Conservation (phyloP, 768 basidiomycete species). For the Calocybe cyanea region DNA sequence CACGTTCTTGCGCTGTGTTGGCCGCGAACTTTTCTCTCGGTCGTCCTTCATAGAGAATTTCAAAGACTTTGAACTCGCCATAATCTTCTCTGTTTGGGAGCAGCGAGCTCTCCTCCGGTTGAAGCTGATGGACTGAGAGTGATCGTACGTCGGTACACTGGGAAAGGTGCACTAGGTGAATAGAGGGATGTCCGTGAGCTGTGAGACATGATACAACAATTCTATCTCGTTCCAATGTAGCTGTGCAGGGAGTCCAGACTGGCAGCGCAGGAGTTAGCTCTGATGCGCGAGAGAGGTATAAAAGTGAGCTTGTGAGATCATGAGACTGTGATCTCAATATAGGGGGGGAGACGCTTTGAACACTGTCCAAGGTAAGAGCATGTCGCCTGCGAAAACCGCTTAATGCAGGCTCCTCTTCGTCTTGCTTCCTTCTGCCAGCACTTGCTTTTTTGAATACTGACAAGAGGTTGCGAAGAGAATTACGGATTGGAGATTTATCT, state of each 20-base stretch:
- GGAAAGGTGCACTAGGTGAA: constrained; percentile 43
- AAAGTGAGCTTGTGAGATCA: constrained; percentile 33
- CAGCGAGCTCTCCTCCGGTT: constrained; percentile 37
- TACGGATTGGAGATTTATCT: constrained; percentile 57
- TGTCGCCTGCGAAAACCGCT: constrained; percentile 18
- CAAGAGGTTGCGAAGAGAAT: constrained; percentile 61
- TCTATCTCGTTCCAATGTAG: constrained; percentile 26
- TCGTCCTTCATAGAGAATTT: constrained; percentile 55
- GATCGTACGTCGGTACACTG: constrained; percentile 66
- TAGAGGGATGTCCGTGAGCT: constrained; percentile 28
- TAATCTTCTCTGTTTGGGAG: constrained; percentile 33
- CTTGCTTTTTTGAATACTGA: constrained; percentile 55
- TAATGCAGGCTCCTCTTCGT: constrained; percentile 12
- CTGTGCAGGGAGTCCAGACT: constrained; percentile 49
- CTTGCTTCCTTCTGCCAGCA: constrained; percentile 20
- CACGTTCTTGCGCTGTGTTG: constrained; percentile 56
- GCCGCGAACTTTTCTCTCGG: constrained; percentile 60
- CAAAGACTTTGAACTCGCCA: constrained; percentile 54
- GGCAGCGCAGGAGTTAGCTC: constrained; percentile 26
- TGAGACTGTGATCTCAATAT: constrained; percentile 12
- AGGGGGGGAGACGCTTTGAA: constrained; percentile 8
- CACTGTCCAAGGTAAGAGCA: constrained; percentile 1
- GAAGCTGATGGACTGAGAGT: constrained; percentile 38
- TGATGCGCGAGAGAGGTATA: constrained; percentile 41
- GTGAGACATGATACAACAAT: constrained; percentile 49